These are phyloP conservation scores for Papiliotrema laurentii DNA, from an alignment of 1,284 basidiomycete species.

Conservation along the genomic window DNA sequence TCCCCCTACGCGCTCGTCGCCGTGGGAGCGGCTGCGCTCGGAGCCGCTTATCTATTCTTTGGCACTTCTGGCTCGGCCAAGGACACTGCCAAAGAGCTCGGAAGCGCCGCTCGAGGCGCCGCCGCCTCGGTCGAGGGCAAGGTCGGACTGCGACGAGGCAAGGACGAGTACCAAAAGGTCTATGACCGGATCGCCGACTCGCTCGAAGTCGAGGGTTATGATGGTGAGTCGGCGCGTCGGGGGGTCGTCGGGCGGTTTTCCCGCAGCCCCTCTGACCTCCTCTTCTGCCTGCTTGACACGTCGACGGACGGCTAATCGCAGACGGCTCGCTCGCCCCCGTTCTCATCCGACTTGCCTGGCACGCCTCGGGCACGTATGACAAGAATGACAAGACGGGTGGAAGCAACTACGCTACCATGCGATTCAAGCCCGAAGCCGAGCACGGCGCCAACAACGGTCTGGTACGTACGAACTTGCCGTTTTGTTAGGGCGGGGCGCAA, in stretches of 20 bases:
- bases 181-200: conserved; percentile 78
- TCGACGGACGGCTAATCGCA: conserved; percentile 49
- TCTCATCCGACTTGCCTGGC: conserved; percentile 90
- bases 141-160: conserved; percentile 30
- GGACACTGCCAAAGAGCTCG: conserved; percentile 54
- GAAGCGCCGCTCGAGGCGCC: conserved; percentile 57
- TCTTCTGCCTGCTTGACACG: neutral
- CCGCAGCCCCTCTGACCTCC: neutral
- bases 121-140: conserved; percentile 60
- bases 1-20: conserved; percentile 34
- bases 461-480: conserved; percentile 17
- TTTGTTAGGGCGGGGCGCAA: neutral
- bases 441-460: conserved; percentile 89
- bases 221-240: conserved; percentile 56
- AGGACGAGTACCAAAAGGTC: conserved; percentile 83
- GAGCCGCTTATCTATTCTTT: conserved; percentile 45
- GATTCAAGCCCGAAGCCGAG: conserved; percentile 76
- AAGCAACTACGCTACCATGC: conserved; percentile 90
- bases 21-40: conserved; percentile 36
- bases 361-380: conserved; percentile 85
- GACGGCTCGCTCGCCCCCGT: conserved; percentile 91
- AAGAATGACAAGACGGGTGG: conserved; percentile 82
- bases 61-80: conserved; percentile 29
- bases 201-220: conserved; percentile 75
- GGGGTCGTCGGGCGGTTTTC: neutral